A percentile compares a stretch with the other conserved stretches of the same genome.
These are phyloP conservation scores for Selaginella moellendorffii DNA, from an alignment of 75 land plant genomes.

Conservation along the genomic window DNA sequence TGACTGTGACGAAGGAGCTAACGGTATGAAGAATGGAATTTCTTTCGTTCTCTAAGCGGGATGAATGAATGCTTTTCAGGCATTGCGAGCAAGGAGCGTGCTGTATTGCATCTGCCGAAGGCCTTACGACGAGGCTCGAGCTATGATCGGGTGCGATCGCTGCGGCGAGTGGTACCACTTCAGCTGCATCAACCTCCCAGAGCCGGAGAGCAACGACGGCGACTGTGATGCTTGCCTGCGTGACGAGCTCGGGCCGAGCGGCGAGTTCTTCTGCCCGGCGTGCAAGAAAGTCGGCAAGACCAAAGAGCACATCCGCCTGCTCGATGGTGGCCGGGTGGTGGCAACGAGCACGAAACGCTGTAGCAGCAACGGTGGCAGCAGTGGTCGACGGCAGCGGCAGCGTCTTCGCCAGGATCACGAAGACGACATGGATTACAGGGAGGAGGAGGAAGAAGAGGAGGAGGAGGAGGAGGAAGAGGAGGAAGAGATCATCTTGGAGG, in stretches of 20 bases:
- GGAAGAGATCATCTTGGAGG: conserved; percentile 5
- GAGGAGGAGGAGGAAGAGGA: conserved; percentile 12
- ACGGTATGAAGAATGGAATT: conserved; percentile 16
- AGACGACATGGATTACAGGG: conserved; percentile 6
- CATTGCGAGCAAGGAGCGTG: conserved; percentile 46
- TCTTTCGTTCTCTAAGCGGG: background rate
- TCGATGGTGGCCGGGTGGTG: conserved; percentile 12
- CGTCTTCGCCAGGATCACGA: conserved; percentile 11
- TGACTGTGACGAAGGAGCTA: conserved; percentile 46
- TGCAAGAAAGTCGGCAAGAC: conserved; percentile 23
- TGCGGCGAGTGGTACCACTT: conserved; percentile 98
- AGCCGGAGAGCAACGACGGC: conserved; percentile 20
- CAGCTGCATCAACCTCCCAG: conserved; percentile 55
- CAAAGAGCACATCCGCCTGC: background rate
- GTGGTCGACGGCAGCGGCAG: conserved; percentile 1
- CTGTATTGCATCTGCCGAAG: conserved; percentile 92
- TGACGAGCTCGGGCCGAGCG: conserved; percentile 20
- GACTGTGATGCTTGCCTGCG: conserved; percentile 11
- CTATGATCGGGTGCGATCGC: conserved; percentile 87
- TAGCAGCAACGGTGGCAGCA: background rate
- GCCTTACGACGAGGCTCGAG: conserved; percentile 65
- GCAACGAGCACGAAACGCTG: background rate
- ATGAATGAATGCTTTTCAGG: conserved; percentile 25
- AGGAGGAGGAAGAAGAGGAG: conserved; percentile 3
- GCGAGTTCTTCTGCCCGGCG: conserved; percentile 61